Base-by-base conservation (phyloP, 2,329 filamentous ascomycete species). In the Calonectria naviculata region DNA sequence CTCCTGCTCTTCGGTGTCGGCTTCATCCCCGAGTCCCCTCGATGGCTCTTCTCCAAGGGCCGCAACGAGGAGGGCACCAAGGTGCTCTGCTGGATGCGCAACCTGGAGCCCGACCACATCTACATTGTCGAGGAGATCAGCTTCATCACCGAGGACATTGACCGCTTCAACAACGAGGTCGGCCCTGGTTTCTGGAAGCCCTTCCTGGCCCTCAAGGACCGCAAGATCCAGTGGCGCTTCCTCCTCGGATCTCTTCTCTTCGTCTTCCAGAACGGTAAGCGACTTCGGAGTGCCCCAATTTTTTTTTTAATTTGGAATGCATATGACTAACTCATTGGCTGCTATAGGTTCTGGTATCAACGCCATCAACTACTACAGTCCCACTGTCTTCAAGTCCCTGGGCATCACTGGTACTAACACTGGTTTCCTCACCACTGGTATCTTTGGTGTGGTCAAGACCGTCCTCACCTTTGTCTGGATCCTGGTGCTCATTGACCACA, bases 391-490 rank as follows among this genome's bases (percentile, higher is more conserved):
- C 86, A 88, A 84, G 73, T 84, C 82, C 52, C 83, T 88, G 61
- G 86, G 86, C 5, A 82, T 87, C 62, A 83, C 81, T 2, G 86
- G 86, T 15, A 85, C 83, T 58, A 85, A 83, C 76, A 84, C 83
- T 0, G 79, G 82, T 42, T 84, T 88, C 72, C 80, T 88, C 34
- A 93, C 93, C 0, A 95, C 93, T 0, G 93, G 93, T 28, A 90
- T 95, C 73, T 95, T 94, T 75, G 93, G 93, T 60, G 91, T 94
- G 1, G 92, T 95, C 78, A 94, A 94, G 86, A 94, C 92, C 0
- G 82, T 87, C 0, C 82, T 93, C 46, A 94, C 93, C 0, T 81
- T 94, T 34, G 71, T 94, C 72, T 95, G 92, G 91, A 86, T 94
- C 17, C 84, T 94, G 70, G 90, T 89, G 79, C 86, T 94, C 54